A percentile compares a stretch with the other conserved stretches of the same genome.
These are phyloP conservation scores for Alternaria sp. DNA, from an alignment of 2,329 filamentous ascomycete genomes.

Conservation along the genomic window DNA sequence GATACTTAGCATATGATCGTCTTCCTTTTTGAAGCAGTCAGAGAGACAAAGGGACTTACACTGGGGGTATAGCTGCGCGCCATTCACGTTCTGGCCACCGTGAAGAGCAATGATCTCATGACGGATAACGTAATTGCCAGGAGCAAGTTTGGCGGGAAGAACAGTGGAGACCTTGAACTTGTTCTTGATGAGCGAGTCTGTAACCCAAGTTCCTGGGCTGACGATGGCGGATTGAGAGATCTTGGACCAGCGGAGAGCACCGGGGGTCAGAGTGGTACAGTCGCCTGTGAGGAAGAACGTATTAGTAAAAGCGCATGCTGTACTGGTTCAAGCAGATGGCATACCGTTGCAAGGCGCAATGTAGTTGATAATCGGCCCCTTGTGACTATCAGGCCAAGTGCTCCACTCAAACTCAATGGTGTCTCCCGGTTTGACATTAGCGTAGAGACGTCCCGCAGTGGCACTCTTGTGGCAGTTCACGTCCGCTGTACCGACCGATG, in stretches of 20 bases:
- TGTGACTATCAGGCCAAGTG: conserved; percentile 46
- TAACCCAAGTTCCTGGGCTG: conserved; percentile 41
- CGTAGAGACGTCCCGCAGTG: conserved; percentile 40
- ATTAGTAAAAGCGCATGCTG: neutral
- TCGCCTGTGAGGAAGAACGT: conserved; percentile 23
- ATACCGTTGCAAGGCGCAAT: conserved; percentile 45
- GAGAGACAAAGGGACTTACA: no score
- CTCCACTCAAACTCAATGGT: conserved; percentile 45
- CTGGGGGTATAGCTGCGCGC: conserved; percentile 60
- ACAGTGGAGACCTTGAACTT: conserved; percentile 55
- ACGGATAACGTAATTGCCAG: conserved; percentile 61
- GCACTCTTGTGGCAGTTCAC: conserved; percentile 51
- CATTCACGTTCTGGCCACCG: conserved; percentile 49
- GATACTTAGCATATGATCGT: neutral
- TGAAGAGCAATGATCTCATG: conserved; percentile 62
- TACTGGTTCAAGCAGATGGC: neutral
- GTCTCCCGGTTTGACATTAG: conserved; percentile 43
- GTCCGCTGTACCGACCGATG: conserved; percentile 30
- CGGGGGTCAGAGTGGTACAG: conserved; percentile 36
- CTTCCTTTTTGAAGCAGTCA: no score
- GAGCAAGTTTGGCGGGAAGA: conserved; percentile 52
- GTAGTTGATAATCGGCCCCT: conserved; percentile 49
- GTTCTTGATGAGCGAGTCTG: conserved; percentile 49
- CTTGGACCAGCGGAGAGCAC: conserved; percentile 43
- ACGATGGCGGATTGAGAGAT: conserved; percentile 38